phyloP scores from a whole-genome alignment of 495 filamentous ascomycete genomes.

The Penicillium bialowiezense region DNA sequence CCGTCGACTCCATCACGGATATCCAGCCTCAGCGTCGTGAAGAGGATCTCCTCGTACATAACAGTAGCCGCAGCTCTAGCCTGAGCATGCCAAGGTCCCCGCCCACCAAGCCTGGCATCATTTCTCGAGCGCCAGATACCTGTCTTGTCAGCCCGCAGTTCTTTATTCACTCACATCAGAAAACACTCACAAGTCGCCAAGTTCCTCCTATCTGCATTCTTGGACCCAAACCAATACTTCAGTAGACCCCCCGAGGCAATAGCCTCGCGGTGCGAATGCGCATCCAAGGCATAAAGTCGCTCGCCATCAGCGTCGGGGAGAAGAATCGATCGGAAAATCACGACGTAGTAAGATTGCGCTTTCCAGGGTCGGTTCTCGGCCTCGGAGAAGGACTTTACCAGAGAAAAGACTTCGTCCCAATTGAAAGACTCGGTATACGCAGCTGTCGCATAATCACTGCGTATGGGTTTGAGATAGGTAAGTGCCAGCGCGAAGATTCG shows the following conservation, averaged over 20 bases:
- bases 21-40: slow-evolving; percentile 57
- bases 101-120: slow-evolving; percentile 67
- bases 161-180: background rate
- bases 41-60: slow-evolving; percentile 55
- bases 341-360: slow-evolving; percentile 69
- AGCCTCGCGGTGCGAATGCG: slow-evolving; percentile 73
- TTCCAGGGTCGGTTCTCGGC: slow-evolving; percentile 56
- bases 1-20: slow-evolving; percentile 53
- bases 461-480: slow-evolving; percentile 55
- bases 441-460: slow-evolving; percentile 72
- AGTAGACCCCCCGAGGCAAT: slow-evolving; percentile 75
- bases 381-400: slow-evolving; percentile 41
- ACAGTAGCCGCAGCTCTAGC: slow-evolving; percentile 33
- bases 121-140: slow-evolving; percentile 67
- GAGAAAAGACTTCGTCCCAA: slow-evolving; percentile 61
- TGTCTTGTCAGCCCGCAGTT: slow-evolving; percentile 5
- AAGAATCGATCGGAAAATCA: slow-evolving; percentile 75
- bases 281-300: slow-evolving; percentile 65
- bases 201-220: slow-evolving; percentile 62
- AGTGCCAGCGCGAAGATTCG: slow-evolving; percentile 70
- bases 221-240: slow-evolving; percentile 83
- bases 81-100: slow-evolving; percentile 53
- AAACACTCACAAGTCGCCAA: slow-evolving; percentile 63
- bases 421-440: slow-evolving; percentile 75
- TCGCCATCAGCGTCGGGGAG: slow-evolving; percentile 57